Percentiles rank a stretch among this genome's conserved stretches.
Conservation (phyloP, 345 rosid genomes). For the Eucalyptus pauciflora region DNA sequence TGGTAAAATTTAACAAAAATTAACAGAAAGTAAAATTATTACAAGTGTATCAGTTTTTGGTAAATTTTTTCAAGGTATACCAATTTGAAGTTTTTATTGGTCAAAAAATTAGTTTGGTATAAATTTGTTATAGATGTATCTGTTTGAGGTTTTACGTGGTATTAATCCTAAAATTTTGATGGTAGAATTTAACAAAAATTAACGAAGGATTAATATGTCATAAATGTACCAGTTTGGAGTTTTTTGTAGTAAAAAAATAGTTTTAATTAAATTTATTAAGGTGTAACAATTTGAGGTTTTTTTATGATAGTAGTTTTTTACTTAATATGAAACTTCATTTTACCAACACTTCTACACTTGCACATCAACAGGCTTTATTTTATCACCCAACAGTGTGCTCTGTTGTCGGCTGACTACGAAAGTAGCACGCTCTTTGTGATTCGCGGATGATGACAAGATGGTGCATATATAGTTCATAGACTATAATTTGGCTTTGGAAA, state of each 20-base stretch:
- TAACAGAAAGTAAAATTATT: rapidly evolving
- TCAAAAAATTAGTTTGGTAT: rapidly evolving
- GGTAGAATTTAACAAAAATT: no score
- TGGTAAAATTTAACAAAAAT: no score
- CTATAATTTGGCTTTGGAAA: background rate
- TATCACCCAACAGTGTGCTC: background rate
- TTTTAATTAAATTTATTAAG: rapidly evolving
- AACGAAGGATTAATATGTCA: rapidly evolving
- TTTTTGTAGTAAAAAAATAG: rapidly evolving
- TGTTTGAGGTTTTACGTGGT: no score
- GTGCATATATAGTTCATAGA: background rate
- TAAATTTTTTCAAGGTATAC: no score
- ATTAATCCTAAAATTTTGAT: no score
- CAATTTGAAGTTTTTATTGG: rapidly evolving
- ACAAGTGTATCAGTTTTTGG: rapidly evolving
- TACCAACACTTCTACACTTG: background rate
- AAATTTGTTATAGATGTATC: rapidly evolving
- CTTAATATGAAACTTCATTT: background rate
- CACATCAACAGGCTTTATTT: background rate
- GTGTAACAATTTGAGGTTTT: no score
- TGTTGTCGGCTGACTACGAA: background rate
- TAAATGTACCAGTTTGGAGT: rapidly evolving
- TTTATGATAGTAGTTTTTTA: rapidly evolving
- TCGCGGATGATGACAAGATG: background rate
- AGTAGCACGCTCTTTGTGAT: background rate